These are phyloP conservation scores for Isatis lusitanica DNA, from an alignment of 441 rosid species.

Conservation along the genomic window DNA sequence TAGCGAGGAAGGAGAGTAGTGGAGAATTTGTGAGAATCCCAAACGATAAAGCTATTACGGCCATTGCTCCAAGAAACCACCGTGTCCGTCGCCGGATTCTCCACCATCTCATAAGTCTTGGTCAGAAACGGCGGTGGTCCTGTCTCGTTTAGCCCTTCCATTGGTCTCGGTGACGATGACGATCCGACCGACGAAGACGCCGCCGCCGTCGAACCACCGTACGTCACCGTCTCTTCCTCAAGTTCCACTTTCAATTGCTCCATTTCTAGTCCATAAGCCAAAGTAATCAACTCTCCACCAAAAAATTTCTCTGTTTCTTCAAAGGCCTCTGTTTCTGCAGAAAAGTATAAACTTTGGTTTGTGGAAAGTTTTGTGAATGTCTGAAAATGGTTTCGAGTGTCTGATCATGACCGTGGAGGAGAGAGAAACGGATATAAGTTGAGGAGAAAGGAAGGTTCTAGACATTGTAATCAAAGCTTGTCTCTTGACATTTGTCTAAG, in stretches of 20 bases:
- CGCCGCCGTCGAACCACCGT: conserved; percentile 10
- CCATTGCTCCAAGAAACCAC: conserved; percentile 64
- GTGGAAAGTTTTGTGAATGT: background rate
- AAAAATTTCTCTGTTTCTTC: background rate
- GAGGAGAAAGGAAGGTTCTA: conserved; percentile 43
- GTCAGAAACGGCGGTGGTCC: conserved; percentile 76
- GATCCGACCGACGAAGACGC: conserved; percentile 56
- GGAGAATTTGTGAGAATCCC: conserved; percentile 57
- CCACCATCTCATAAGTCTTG: conserved; percentile 69
- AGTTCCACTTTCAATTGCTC: conserved; percentile 39
- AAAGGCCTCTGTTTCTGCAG: background rate
- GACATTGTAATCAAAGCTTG: conserved; percentile 16
- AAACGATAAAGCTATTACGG: conserved; percentile 66
- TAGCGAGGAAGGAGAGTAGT: conserved; percentile 57
- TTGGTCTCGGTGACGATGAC: conserved; percentile 52
- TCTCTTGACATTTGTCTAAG: conserved; percentile 15
- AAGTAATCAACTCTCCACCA: no score
- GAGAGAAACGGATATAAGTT: conserved; percentile 19
- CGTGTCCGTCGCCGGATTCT: conserved; percentile 55
- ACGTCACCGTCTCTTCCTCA: conserved; percentile 51
- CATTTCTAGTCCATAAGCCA: conserved; percentile 36
- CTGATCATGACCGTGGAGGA: background rate
- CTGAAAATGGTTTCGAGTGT: background rate
- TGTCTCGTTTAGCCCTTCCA: conserved; percentile 65
- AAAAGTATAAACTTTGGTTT: background rate